A percentile compares a stretch with the other conserved stretches of the same genome.
These are phyloP conservation scores for Solanum corneliomulleri DNA, from an alignment of 257 asterid genomes.

Conservation along the genomic window DNA sequence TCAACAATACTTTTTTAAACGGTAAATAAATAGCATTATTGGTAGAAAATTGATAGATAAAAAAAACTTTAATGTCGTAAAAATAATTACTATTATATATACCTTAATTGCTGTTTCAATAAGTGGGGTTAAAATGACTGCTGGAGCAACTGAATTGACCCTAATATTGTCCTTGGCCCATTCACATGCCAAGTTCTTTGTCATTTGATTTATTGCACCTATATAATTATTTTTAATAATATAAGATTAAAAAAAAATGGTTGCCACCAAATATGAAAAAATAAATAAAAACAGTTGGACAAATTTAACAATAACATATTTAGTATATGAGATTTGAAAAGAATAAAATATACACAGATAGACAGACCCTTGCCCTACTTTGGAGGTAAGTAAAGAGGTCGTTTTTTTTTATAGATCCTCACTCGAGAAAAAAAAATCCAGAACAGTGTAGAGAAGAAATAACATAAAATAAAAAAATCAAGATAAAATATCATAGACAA, in stretches of 20 bases:
- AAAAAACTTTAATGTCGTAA: not conserved
- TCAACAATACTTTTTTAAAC: too few relatives aligned
- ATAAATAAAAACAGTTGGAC: fast-evolving
- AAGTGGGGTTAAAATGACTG: not conserved
- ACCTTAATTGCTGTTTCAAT: not conserved
- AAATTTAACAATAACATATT: too few relatives aligned
- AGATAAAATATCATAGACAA: not conserved
- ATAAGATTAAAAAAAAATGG: not conserved
- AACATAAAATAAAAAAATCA: too few relatives aligned
- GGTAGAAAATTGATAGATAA: not conserved
- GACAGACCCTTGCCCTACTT: fast-evolving
- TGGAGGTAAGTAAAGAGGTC: too few relatives aligned
- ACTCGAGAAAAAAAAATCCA: not conserved
- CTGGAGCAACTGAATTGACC: not conserved
- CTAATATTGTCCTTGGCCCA: not conserved
- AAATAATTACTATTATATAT: not conserved
- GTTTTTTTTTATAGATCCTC: not conserved
- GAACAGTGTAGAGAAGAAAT: not conserved
- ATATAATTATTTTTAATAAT: not conserved
- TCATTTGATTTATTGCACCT: not conserved
- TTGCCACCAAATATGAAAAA: not conserved
- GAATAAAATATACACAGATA: too few relatives aligned
- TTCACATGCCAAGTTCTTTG: not conserved
- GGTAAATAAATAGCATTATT: not conserved
- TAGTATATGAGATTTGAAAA: too few relatives aligned